Evolutionary conservation across 2,329 filamentous ascomycete genomes (phyloP), one percentile per base, ranked within the genome.

Genomic region (Furcasterigmium sp.): DNA sequence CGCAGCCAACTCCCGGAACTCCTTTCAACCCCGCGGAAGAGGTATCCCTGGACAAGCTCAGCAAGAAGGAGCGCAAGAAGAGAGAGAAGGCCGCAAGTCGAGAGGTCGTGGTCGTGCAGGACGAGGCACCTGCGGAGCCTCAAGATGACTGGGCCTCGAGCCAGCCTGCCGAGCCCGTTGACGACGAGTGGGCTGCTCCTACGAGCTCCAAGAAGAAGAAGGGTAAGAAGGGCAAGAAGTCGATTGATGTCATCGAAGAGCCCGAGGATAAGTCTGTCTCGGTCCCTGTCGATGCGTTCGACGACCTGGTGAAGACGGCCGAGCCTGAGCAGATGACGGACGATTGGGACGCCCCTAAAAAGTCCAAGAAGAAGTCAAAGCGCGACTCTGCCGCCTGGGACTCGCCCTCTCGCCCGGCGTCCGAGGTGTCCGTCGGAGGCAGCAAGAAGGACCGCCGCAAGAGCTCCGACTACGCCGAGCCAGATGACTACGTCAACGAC

Each of bases 61-160:
- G 54, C 40, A 66, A 60, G 46, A 62, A 60, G 39, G 59, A 68
- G 39, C 57, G 59, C 45, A 58, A 57, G 32, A 73, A 67, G 55
- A 70, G 67, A 42, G 73, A 70, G 45, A 69, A 56, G 58, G 49
- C 55, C n/a, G 50, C 49, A 5, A 53, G 55, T 37, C 52, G 57
- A 14, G 48, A 53, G 4, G 55, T 57, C 19, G 46, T 62, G 13
- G 53, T 60, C 14, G 52, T 55, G 7, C 55, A 57, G 19, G 53
- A 59, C 19, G 53, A 57, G 17, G 51, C 54, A 8, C 43, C 26
- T 4, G 17, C 29, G 5, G 39, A 13, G 4, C 11, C 18, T 6
- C 41, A 32, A n/a, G 29, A 30, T n/a, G 38, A 43, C 14, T 40
- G 30, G 45, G 49, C 19, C 43, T 46, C 19, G 45, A 52, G 25